These are phyloP conservation scores for Fusarium sp. DNA, from an alignment of 2,329 filamentous ascomycete species.

Conservation along the genomic window DNA sequence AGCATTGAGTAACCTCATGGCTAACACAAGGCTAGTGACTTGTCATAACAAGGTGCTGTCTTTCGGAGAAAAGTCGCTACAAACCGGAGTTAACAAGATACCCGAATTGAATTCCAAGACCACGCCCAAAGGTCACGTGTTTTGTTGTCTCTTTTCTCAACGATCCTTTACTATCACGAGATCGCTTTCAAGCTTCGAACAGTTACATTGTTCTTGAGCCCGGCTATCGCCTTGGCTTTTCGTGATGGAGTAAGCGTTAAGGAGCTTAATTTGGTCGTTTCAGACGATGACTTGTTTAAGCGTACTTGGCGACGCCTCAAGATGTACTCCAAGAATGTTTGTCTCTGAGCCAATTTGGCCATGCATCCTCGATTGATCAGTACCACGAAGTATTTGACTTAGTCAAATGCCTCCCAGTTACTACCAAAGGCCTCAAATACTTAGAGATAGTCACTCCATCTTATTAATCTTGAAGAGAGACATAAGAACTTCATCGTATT, in stretches of 20 bases:
- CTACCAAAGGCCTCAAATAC: background rate
- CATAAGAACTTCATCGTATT: background rate
- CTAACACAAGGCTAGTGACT: background rate
- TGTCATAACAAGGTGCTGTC: background rate
- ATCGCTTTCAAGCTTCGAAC: background rate
- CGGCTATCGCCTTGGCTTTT: background rate
- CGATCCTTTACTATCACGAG: background rate
- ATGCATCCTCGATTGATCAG: too few species aligned
- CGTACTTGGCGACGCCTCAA: background rate
- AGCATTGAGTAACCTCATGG: background rate
- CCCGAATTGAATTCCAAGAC: background rate
- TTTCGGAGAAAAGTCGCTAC: background rate
- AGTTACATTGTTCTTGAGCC: background rate
- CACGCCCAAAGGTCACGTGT: background rate
- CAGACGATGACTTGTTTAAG: background rate
- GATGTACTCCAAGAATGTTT: too few species aligned
- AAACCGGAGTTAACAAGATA: background rate
- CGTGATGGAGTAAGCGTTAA: background rate
- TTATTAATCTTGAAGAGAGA: background rate
- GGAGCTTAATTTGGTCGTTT: background rate
- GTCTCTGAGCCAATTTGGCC: too few species aligned
- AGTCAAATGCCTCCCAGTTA: background rate
- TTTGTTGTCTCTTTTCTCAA: background rate
- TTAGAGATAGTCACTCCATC: background rate
- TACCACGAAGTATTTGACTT: background rate